phyloP scores from a whole-genome alignment of 257 asterid species.

The Solanum corneliomulleri region DNA sequence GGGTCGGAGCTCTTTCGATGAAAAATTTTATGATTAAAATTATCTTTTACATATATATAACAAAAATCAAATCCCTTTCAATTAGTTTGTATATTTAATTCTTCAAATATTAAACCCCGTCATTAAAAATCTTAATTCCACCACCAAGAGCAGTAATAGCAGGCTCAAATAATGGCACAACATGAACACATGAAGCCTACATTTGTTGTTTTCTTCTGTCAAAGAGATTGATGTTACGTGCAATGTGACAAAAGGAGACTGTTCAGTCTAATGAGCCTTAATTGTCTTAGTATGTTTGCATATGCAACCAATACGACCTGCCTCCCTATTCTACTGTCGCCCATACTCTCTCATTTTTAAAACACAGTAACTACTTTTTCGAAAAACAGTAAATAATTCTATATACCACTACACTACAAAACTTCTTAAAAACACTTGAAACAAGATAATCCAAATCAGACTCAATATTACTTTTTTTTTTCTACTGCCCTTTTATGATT shows the following conservation, averaged over 20 bases:
- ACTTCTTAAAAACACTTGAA: no score
- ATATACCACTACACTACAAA: no score
- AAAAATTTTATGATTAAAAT: no score
- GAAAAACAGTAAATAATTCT: not conserved
- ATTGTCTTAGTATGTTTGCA: constrained; percentile 4
- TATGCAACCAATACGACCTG: constrained; percentile 19
- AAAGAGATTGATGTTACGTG: not conserved
- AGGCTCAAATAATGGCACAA: not conserved
- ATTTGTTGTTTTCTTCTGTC: not conserved
- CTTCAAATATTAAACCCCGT: no score
- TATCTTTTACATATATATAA: no score
- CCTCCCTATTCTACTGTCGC: constrained; percentile 8
- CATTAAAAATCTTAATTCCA: no score
- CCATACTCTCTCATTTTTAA: constrained; percentile 15
- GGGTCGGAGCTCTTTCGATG: no score
- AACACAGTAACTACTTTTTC: constrained; percentile 4
- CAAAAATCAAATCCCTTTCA: no score
- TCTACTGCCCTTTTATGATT: not conserved
- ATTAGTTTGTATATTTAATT: no score
- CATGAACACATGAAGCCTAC: not conserved
- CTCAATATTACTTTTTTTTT: not conserved
- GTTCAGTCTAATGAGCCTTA: not conserved
- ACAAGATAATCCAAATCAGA: not conserved
- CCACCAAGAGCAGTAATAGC: not conserved
- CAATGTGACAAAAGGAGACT: not conserved